Evolutionary conservation across 23 red algal species (phyloP).

Genomic region (Chondrus crispus): DNA sequence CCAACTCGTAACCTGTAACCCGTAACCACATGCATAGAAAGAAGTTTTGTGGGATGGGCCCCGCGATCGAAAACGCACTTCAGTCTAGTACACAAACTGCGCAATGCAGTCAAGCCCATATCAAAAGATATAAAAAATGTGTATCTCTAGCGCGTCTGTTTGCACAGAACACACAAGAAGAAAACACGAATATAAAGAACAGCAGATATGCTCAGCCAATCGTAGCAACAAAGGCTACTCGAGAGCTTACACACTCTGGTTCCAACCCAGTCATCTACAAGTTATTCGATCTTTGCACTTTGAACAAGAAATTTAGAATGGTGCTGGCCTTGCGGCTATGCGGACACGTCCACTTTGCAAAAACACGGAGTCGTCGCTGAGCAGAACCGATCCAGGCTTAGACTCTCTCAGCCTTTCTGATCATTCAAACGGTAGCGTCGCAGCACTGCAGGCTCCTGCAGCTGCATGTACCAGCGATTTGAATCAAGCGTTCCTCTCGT

Average conservation of each 20-base stretch:
- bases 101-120: too few relatives aligned
- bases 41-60: too few relatives aligned
- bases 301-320: not conserved
- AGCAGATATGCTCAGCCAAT: slow-evolving; percentile 46
- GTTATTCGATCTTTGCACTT: slow-evolving; percentile 33
- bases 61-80: too few relatives aligned
- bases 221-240: slow-evolving; percentile 36
- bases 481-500: slow-evolving; percentile 50
- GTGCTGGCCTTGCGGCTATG: slow-evolving; percentile 6
- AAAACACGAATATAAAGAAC: slow-evolving; percentile 36
- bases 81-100: too few relatives aligned
- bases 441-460: slow-evolving; percentile 31
- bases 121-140: slow-evolving; percentile 6
- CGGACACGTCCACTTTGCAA: not conserved
- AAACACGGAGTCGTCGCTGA: slow-evolving; percentile 10
- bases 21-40: too few relatives aligned
- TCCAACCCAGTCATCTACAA: slow-evolving; percentile 20
- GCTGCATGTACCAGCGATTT: slow-evolving; percentile 34
- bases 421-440: slow-evolving; percentile 36
- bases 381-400: slow-evolving; percentile 40
- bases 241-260: slow-evolving; percentile 14
- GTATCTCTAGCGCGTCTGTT: not conserved
- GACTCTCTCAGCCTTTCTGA: slow-evolving; percentile 52
- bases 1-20: too few relatives aligned
- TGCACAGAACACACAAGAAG: too few relatives aligned